Base-by-base conservation (phyloP, 441 rosid species). In the Brassica hybrid region DNA sequence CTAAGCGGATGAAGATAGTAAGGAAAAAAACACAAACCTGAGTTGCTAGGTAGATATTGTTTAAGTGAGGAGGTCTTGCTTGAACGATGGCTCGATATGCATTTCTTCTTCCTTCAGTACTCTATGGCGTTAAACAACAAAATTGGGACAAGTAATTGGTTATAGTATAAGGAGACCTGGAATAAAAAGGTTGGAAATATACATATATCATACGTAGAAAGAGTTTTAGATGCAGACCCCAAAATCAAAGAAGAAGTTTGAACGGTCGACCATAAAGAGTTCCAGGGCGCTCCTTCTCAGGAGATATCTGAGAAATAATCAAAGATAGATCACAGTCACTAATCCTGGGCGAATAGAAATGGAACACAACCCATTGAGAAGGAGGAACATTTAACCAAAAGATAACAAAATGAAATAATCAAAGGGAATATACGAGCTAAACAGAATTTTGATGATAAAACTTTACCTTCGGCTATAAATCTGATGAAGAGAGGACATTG, bases 261-360 rank as follows among this genome's bases (percentile, higher is more conserved):
- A 90, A 74, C 98, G 93, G 79, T 97, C 98, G 83, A 94, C 90
- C 98, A 97, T 87, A 84, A 94, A 97, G 80, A 97, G 86, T 85
- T 97, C 99, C 87, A 97, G 80, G 60, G 98, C 98, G 84, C 99
- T 97, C 85, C 99, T 88, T 90, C 99, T 88, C 61, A 97, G 85
- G 61, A 97, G 90, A 84, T 97, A 94, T 80, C 99, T 97, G 89
- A 2, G 59, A 82, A 65, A 77, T 50, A 71, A 50, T 66, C 78
- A 43, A 18, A 63, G 48, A 65, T 67, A 59, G 74, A 68, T 50
- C 68, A 75, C 54, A 79, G 58, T 67, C 3, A 9, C 66, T 27
- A 67, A 73, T 50, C 13, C 18, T 4, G 16, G 57, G 63, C 7
- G 58, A 27, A 62, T 12, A 43, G 63, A 13, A 11, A 11, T 50